A percentile compares a stretch with the other conserved stretches of the same genome.
Conservation (phyloP, 768 basidiomycete genomes). For the Tephrocybe sp. region DNA sequence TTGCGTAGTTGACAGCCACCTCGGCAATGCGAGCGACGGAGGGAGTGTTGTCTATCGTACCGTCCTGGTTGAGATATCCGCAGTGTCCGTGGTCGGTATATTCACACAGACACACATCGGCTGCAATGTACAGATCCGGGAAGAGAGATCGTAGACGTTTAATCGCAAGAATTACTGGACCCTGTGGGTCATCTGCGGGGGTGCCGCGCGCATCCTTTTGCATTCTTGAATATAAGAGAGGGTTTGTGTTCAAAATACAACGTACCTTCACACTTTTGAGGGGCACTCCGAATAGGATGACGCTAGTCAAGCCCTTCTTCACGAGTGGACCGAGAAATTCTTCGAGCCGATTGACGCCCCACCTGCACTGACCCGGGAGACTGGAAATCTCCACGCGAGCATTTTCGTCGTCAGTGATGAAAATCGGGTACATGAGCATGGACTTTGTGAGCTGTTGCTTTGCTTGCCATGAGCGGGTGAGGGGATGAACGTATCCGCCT, state of each 20-base stretch:
- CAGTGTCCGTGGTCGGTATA: slow-evolving; percentile 99
- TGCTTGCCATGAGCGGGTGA: slow-evolving; percentile 85
- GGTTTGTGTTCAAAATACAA: not conserved
- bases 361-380: slow-evolving; percentile 84
- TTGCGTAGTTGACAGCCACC: slow-evolving; percentile 89
- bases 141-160: slow-evolving; percentile 71
- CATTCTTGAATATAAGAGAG: not conserved
- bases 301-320: slow-evolving; percentile 83
- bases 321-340: slow-evolving; percentile 85
- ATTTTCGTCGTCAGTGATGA: slow-evolving; percentile 92
- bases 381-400: slow-evolving; percentile 74
- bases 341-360: slow-evolving; percentile 94
- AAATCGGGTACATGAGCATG: slow-evolving; percentile 99
- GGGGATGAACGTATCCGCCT: slow-evolving; percentile 92
- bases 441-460: slow-evolving; percentile 76
- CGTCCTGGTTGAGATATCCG: slow-evolving; percentile 71
- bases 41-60: slow-evolving; percentile 71
- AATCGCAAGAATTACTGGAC: slow-evolving; percentile 95
- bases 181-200: slow-evolving; percentile 84
- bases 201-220: slow-evolving; percentile 80
- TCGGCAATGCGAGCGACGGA: slow-evolving; percentile 88
- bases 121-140: slow-evolving; percentile 84
- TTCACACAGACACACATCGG: slow-evolving; percentile 98
- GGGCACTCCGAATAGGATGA: slow-evolving; percentile 95
- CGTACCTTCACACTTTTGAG: slow-evolving; percentile 72